Evolutionary conservation across 2,329 filamentous ascomycete genomes (phyloP).

Genomic region (Penicillium rolfsii): DNA sequence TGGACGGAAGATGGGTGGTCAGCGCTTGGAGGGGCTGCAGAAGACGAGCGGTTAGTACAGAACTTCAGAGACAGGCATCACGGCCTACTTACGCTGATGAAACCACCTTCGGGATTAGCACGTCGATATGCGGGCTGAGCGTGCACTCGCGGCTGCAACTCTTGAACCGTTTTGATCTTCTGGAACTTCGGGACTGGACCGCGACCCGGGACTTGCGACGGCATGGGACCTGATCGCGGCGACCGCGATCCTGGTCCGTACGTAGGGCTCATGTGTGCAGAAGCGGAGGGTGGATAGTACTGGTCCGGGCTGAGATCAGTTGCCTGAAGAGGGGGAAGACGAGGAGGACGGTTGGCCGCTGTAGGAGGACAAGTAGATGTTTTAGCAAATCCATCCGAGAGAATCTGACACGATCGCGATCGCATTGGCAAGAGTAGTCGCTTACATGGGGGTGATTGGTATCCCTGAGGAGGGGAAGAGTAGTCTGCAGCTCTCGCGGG

Average conservation of each 20-base stretch:
- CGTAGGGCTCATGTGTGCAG: slow-evolving; percentile 70
- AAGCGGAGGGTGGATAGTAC: slow-evolving; percentile 71
- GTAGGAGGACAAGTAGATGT: background rate
- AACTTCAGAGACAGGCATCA: too few relatives aligned
- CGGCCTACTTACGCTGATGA: slow-evolving; percentile 78
- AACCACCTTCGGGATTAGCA: slow-evolving; percentile 94
- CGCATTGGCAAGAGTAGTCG: background rate
- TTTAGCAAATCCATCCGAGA: background rate
- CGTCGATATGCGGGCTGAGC: slow-evolving; percentile 85
- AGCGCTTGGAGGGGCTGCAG: slow-evolving; percentile 87
- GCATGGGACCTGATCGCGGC: slow-evolving; percentile 49
- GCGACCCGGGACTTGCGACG: slow-evolving; percentile 50
- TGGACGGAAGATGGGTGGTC: slow-evolving; percentile 88
- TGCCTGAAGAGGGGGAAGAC: slow-evolving; percentile 73
- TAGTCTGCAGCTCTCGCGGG: slow-evolving; percentile 69
- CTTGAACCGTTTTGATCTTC: slow-evolving; percentile 71
- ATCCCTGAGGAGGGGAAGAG: slow-evolving; percentile 60
- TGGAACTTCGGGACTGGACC: slow-evolving; percentile 85
- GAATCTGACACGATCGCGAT: background rate
- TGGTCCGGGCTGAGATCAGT: slow-evolving; percentile 70
- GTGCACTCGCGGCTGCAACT: slow-evolving; percentile 82
- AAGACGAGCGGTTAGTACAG: slow-evolving; percentile 15
- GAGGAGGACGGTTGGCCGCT: slow-evolving; percentile 57
- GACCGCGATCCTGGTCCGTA: slow-evolving; percentile 59
- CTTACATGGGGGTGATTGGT: slow-evolving; percentile 63